These are phyloP conservation scores for Leptographium procerum DNA, from an alignment of 2,329 filamentous ascomycete genomes.

Conservation along the genomic window DNA sequence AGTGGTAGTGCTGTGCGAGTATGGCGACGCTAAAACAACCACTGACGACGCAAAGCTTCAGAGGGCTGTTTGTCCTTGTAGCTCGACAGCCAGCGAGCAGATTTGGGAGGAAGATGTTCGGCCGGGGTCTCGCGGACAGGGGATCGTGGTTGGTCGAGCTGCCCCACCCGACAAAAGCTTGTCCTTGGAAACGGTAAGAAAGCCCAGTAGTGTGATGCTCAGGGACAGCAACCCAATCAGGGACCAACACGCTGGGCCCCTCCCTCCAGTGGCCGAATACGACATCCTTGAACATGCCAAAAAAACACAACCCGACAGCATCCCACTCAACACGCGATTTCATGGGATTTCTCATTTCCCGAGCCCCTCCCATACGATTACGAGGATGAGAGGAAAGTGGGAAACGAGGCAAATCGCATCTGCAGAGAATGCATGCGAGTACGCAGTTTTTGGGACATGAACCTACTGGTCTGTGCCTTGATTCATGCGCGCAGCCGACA, in stretches of 20 bases:
- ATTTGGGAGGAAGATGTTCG: background rate
- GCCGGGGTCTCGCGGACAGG: background rate
- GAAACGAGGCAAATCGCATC: background rate
- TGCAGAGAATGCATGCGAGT: background rate
- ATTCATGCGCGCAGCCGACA: too few species aligned
- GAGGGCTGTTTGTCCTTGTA: background rate
- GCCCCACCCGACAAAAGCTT: background rate
- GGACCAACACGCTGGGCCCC: background rate
- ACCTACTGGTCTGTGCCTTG: background rate
- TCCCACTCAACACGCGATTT: slow-evolving; percentile 2
- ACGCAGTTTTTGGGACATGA: background rate
- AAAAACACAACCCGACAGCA: background rate
- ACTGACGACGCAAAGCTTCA: background rate
- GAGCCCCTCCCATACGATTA: background rate
- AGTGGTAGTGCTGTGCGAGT: background rate
- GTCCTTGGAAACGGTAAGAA: background rate
- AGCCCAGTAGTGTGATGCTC: background rate
- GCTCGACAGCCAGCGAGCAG: too few species aligned
- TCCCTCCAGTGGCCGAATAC: background rate
- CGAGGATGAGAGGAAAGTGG: background rate
- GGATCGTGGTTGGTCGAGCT: background rate
- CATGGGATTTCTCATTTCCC: background rate
- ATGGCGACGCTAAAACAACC: background rate
- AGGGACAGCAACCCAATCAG: background rate
- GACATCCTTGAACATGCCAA: background rate